Evolutionary conservation across 1,139 yeast genomes (phyloP).

Genomic region (Kodamaea anthophila): DNA sequence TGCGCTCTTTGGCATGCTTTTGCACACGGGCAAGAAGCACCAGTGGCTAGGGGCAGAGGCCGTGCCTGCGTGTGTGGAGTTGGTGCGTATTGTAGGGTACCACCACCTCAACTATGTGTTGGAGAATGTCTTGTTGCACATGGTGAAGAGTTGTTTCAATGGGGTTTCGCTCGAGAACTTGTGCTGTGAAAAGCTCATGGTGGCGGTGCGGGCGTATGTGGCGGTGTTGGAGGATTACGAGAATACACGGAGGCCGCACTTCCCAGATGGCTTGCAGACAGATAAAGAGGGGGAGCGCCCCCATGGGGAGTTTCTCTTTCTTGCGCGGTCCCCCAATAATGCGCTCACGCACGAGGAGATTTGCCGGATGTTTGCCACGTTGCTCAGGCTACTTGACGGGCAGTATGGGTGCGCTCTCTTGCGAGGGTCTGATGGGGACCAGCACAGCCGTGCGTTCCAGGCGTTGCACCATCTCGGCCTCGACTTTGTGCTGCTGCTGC

Average conservation of each 20-base stretch:
- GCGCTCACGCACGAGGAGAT: constrained; percentile 69
- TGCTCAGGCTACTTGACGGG: constrained; percentile 56
- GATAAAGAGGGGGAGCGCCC: constrained; percentile 8
- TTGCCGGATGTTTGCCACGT: constrained; percentile 52
- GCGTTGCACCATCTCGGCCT: constrained; percentile 48
- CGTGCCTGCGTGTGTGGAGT: constrained; percentile 61
- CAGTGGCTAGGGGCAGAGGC: constrained; percentile 68
- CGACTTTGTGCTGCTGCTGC: constrained; percentile 33
- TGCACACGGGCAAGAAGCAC: constrained; percentile 49
- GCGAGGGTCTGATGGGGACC: constrained; percentile 14
- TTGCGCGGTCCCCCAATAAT: constrained; percentile 40
- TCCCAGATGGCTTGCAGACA: constrained; percentile 58
- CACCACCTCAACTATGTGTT: constrained; percentile 73
- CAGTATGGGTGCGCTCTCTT: constrained; percentile 47
- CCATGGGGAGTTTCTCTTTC: constrained; percentile 26
- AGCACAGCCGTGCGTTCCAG: constrained; percentile 20
- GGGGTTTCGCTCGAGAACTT: constrained; percentile 54
- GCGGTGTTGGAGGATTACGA: constrained; percentile 60
- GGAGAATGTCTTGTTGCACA: constrained; percentile 67
- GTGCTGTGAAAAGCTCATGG: constrained; percentile 62
- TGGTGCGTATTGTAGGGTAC: constrained; percentile 70
- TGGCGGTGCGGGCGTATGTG: constrained; percentile 68
- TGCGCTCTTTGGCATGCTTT: constrained; percentile 49
- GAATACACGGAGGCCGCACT: constrained; percentile 56
- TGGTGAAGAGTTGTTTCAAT: constrained; percentile 51